phyloP scores from a whole-genome alignment of 2,329 filamentous ascomycete genomes.

The Penicillium sumatraense region DNA sequence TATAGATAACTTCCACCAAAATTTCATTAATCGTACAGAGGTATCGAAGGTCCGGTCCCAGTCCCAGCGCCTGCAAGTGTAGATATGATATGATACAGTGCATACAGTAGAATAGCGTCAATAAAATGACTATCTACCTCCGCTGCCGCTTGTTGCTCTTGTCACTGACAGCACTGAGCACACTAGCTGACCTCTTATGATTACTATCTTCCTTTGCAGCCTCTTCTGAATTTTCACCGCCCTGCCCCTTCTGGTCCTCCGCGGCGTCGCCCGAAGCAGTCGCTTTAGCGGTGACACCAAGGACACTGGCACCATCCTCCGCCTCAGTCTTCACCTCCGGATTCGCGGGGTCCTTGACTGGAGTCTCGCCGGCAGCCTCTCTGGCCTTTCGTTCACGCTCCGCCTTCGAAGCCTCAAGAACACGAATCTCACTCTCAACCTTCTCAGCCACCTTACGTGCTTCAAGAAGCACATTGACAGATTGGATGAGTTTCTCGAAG shows the following conservation, averaged over 20 bases:
- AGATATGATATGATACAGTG: constrained; percentile 18
- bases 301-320: constrained; percentile 31
- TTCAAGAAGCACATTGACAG: constrained; percentile 53
- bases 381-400: constrained; percentile 43
- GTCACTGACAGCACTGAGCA: constrained; percentile 72
- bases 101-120: neutral
- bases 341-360: constrained; percentile 22
- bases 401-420: constrained; percentile 48
- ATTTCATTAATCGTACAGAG: constrained; percentile 40
- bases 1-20: constrained; percentile 18
- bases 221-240: constrained; percentile 6
- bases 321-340: constrained; percentile 41
- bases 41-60: constrained; percentile 24
- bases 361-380: constrained; percentile 30
- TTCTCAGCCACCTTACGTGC: constrained; percentile 54
- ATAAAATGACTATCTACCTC: constrained; percentile 34
- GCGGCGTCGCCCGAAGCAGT: constrained; percentile 12
- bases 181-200: constrained; percentile 83
- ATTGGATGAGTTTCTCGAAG: constrained; percentile 53
- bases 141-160: constrained; percentile 57
- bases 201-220: constrained; percentile 22
- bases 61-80: constrained; percentile 9
- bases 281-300: constrained; percentile 22
- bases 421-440: constrained; percentile 52
- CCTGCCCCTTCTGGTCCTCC: constrained; percentile 9